These are phyloP conservation scores for Mycena pura DNA, from an alignment of 768 basidiomycete species.

Conservation along the genomic window DNA sequence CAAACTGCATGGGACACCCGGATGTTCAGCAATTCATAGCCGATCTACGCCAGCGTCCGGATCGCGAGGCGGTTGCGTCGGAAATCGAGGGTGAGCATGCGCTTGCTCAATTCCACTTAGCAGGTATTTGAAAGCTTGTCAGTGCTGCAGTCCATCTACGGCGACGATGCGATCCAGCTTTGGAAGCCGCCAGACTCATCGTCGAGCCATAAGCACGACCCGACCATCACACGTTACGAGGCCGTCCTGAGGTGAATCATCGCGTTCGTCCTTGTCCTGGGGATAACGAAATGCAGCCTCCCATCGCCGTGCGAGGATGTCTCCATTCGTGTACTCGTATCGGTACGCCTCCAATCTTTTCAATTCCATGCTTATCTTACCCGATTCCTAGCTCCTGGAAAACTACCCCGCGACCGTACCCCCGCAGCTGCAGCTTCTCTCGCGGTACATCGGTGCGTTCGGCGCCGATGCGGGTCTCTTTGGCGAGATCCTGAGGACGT, in stretches of 20 bases:
- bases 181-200: slow-evolving; percentile 51
- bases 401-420: slow-evolving; percentile 70
- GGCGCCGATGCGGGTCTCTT: slow-evolving; percentile 78
- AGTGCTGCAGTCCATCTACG: slow-evolving; percentile 88
- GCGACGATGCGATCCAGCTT: slow-evolving; percentile 65
- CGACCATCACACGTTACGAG: slow-evolving; percentile 66
- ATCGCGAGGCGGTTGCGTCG: slow-evolving; percentile 49
- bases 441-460: slow-evolving; percentile 82
- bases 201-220: slow-evolving; percentile 20
- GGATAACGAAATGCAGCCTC: slow-evolving; percentile 50
- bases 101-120: not conserved
- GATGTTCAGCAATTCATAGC: slow-evolving; percentile 44
- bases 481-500: slow-evolving; percentile 79
- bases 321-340: slow-evolving; percentile 61
- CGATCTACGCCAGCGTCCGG: slow-evolving; percentile 42
- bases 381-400: slow-evolving; percentile 35
- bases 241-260: slow-evolving; percentile 69
- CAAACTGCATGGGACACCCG: slow-evolving; percentile 21
- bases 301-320: slow-evolving; percentile 59
- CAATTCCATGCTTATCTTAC: slow-evolving; percentile 33
- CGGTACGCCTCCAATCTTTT: slow-evolving; percentile 48
- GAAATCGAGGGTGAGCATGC: slow-evolving; percentile 51
- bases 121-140: too few species aligned
- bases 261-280: slow-evolving; percentile 4
- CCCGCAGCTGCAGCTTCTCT: slow-evolving; percentile 86